Percentiles rank a stretch among this genome's conserved stretches.
phyloP scores from a whole-genome alignment of 2,329 filamentous ascomycete species.

The Pseudocercospora pini-densiflorae region DNA sequence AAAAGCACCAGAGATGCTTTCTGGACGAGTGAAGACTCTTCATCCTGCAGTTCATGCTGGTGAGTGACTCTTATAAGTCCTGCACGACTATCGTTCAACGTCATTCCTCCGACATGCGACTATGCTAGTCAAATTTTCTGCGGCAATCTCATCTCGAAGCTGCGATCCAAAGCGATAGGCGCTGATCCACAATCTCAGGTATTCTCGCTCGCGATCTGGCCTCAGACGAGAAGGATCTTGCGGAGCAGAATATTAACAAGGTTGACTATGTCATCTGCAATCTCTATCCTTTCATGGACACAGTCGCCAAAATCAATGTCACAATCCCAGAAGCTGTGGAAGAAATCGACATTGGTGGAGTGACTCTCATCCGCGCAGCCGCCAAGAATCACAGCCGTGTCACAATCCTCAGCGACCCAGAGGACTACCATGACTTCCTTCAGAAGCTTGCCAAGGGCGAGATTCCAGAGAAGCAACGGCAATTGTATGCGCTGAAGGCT shows the following conservation, averaged over 20 bases:
- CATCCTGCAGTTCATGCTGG: conserved; percentile 74
- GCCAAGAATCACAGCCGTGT: conserved; percentile 98
- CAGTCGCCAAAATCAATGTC: conserved; percentile 94
- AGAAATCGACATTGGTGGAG: conserved; percentile 98
- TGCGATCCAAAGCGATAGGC: neutral
- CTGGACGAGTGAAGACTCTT: conserved; percentile 90
- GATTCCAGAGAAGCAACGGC: conserved; percentile 82
- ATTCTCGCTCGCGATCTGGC: conserved; percentile 94
- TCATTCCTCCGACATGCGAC: neutral
- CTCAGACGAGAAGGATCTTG: conserved; percentile 95
- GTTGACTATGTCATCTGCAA: conserved; percentile 97
- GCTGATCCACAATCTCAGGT: conserved; percentile 46
- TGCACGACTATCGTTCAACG: neutral
- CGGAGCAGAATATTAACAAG: conserved; percentile 92
- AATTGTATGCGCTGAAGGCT: conserved; percentile 92
- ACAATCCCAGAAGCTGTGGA: conserved; percentile 96
- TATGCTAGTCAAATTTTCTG: neutral
- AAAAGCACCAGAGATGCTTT: conserved; percentile 91
- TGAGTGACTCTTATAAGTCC: neutral
- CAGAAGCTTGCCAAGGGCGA: conserved; percentile 85
- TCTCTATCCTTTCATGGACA: conserved; percentile 99
- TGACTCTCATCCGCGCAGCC: conserved; percentile 92
- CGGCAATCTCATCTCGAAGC: neutral
- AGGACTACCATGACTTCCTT: conserved; percentile 92
- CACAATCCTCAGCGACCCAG: conserved; percentile 92